Conservation (phyloP, 257 asterid genomes). For the Petrea volubilis region DNA sequence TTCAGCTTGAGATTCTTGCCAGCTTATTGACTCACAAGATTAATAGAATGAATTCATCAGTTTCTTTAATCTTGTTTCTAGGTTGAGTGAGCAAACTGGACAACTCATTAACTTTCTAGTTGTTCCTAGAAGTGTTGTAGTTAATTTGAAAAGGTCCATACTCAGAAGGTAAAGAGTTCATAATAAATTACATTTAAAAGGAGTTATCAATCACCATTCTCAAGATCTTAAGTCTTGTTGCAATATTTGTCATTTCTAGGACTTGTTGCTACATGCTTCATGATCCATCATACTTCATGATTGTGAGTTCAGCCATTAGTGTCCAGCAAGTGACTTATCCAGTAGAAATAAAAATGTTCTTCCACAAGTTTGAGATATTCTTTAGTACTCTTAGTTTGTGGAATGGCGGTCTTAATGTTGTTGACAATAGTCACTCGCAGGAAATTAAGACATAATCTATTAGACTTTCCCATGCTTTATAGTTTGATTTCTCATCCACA, state of each 20-base stretch:
- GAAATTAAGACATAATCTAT: background rate
- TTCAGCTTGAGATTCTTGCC: background rate
- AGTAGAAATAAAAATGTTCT: background rate
- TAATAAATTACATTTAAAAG: background rate
- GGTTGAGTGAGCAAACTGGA: background rate
- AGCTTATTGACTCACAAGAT: background rate
- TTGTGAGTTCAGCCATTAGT: background rate
- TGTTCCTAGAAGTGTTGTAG: background rate
- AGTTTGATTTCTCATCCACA: background rate
- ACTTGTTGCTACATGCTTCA: background rate
- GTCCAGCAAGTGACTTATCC: background rate
- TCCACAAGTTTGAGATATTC: background rate
- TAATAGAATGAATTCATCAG: background rate
- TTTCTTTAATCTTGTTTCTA: background rate
- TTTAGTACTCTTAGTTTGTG: background rate
- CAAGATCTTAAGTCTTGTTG: too few relatives aligned
- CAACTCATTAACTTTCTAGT: background rate
- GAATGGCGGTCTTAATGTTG: background rate
- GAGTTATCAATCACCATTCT: background rate
- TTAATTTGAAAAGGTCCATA: background rate
- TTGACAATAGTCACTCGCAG: background rate
- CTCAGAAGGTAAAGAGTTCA: background rate
- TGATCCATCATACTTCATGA: background rate
- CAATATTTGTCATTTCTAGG: background rate
- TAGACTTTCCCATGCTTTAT: background rate